Conservation (phyloP, 2,329 filamentous ascomycete genomes). For the Blumeria graminis region DNA sequence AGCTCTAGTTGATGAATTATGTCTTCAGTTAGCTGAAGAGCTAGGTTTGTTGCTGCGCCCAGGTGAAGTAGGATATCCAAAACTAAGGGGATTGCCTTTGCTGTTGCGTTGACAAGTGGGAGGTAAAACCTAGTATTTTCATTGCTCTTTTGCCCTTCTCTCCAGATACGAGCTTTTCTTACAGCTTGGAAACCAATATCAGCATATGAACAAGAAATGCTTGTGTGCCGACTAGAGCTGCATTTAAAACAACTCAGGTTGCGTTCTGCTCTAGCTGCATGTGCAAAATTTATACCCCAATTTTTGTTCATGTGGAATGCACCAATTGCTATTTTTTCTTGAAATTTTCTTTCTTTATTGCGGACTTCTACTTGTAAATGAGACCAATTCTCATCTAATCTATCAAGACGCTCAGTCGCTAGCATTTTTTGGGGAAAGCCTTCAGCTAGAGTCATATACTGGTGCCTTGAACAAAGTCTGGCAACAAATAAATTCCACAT, state of each 20-base stretch:
- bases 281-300: neutral
- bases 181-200: neutral
- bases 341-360: neutral
- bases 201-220: neutral
- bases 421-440: slow-evolving; percentile 70
- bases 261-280: neutral
- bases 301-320: neutral
- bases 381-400: neutral
- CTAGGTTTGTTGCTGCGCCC: neutral
- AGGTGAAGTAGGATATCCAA: neutral
- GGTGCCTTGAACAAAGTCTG: neutral
- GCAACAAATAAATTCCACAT: slow-evolving; percentile 1
- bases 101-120: neutral
- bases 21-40: neutral
- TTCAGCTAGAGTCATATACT: slow-evolving; percentile 16
- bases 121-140: neutral
- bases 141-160: neutral
- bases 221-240: neutral
- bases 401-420: neutral
- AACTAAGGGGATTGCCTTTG: neutral
- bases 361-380: neutral
- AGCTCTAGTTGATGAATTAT: too few relatives aligned
- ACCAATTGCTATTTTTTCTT: neutral
- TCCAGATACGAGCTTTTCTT: neutral
- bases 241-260: neutral